Evolutionary conservation across 2,329 filamentous ascomycete genomes (phyloP), one percentile per base, ranked within the genome.

Genomic region (Drechslerella coelobrocha): DNA sequence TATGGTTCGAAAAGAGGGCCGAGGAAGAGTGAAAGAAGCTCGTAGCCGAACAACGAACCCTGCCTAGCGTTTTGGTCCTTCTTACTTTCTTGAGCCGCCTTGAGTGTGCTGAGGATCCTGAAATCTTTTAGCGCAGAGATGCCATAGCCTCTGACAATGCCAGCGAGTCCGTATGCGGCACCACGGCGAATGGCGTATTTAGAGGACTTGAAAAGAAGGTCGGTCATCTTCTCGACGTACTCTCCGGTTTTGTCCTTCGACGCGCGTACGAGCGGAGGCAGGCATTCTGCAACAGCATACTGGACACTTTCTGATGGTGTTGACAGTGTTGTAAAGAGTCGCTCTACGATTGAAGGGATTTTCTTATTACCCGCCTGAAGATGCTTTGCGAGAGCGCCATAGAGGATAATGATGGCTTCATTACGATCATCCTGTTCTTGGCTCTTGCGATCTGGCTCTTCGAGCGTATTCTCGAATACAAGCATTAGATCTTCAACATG

Each of bases 271-370:
- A 99, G 83, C 0, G 94, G 92, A 12, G 94, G 93, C 21, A 99
- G 82, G 76, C 94, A 99, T 76, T 94, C 91, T 2, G 95, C 92
- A 66, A 97, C 92, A 50, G 94, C 94, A 78, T 94, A 97, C 79
- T 99, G 94, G 1, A 99, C 94, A 14, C 91, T 92, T 79, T 99
- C 94, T 0, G 94, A 97, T 26, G 94, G 94, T 10, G 93, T 97
- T 78, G 89, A 94, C 47, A 99, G 82, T 5, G 95, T 97, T 21
- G 87, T 86, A 61, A 99, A 83, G 21, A 99, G 83, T 72, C 92
- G 87, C 75, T 93, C 88, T 54, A 99, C 88, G 48, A 99, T 94
- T 62, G 89, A 87, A 0, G 92, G 91, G 52, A 97, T 86, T 76
- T 95, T 92, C 74, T 86, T 81, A 78, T 99, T 94, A n/a, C 92